A percentile compares a stretch with the other conserved stretches of the same genome.
Conservation (phyloP, 2,329 filamentous ascomycete species). For the Ustulina deusta region DNA sequence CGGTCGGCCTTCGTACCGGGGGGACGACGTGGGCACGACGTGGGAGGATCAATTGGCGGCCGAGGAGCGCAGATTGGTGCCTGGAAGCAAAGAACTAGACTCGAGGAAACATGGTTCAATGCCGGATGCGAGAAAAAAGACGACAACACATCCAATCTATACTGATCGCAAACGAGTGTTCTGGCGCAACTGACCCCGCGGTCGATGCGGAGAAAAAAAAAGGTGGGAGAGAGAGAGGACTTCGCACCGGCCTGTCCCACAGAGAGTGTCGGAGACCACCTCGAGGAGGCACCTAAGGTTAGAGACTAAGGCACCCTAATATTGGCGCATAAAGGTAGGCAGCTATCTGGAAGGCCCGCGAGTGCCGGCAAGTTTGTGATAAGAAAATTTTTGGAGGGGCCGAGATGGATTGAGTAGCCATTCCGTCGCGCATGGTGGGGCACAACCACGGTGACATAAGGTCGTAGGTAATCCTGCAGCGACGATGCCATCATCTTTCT, state of each 20-base stretch:
- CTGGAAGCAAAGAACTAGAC: neutral
- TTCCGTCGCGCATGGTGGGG: constrained; percentile 25
- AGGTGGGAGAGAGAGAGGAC: neutral
- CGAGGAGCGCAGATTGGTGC: neutral
- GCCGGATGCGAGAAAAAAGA: neutral
- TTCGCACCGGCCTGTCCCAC: neutral
- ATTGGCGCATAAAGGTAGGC: neutral
- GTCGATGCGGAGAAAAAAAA: constrained; percentile 17
- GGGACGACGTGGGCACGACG: neutral
- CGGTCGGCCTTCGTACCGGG: constrained; percentile 20
- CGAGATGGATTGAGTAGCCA: neutral
- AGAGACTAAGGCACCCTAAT: neutral
- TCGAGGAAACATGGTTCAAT: neutral
- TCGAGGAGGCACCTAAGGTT: neutral
- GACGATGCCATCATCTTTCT: constrained; percentile 27
- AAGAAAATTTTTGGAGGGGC: constrained; percentile 35
- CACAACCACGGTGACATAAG: neutral
- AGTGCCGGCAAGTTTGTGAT: constrained; percentile 14
- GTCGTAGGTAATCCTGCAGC: neutral
- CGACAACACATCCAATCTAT: neutral
- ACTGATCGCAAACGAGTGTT: constrained; percentile 2
- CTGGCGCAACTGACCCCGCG: constrained; percentile 23
- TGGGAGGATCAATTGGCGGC: no score
- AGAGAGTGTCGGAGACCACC: neutral
- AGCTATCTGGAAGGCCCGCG: neutral